Evolutionary conservation across 768 basidiomycete species (phyloP), one percentile per base, ranked within the genome.

Genomic region (Rubroboletus satanas): DNA sequence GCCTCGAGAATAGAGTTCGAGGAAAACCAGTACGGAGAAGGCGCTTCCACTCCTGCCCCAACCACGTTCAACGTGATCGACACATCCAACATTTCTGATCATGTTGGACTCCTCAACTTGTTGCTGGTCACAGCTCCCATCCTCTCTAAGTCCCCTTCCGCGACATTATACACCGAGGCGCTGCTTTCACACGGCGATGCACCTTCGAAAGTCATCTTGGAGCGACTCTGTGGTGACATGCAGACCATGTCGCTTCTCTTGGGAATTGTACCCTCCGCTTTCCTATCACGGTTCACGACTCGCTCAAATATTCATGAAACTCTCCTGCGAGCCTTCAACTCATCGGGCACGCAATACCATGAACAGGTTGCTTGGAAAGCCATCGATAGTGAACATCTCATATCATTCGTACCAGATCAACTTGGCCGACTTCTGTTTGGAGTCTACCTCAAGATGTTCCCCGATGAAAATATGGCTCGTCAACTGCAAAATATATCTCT

Each of bases 41-140:
- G 26, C 1, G 50, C 52, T 18, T n/a, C 47, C 15, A 41, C 49
- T 29, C 61, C 59, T 0, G 71, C 71, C 8, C 70, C 70, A 10
- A 61, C 62, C 8, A 52, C 28, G 15, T 73, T 71, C 52, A 65
- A 73, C 26, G 68, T 73, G 38, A 72, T 71, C 36, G 61, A 71
- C 41, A 70, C 70, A 12, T 71, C 71, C 32, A 73, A 72, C 29
- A 10, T 72, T 18, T 59, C 60, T 31, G 70, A 72, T 45, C 58
- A 73, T 37, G 47, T 68, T 5, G 71, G 70, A 5, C 54, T 71
- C 26, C 39, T 72, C 29, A 71, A 71, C 37, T 33, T 71, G 5
- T 49, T 71, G 36, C 45, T 60, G 15, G 62, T 43, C 38, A 50
- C 66, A 10, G 23, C 45, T 38, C 70, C 68, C 10, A 42, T 71